Evolutionary conservation across 1,284 basidiomycete species (phyloP), one percentile per base, ranked within the genome.

Genomic region (Coniferiporia sulphurascens): DNA sequence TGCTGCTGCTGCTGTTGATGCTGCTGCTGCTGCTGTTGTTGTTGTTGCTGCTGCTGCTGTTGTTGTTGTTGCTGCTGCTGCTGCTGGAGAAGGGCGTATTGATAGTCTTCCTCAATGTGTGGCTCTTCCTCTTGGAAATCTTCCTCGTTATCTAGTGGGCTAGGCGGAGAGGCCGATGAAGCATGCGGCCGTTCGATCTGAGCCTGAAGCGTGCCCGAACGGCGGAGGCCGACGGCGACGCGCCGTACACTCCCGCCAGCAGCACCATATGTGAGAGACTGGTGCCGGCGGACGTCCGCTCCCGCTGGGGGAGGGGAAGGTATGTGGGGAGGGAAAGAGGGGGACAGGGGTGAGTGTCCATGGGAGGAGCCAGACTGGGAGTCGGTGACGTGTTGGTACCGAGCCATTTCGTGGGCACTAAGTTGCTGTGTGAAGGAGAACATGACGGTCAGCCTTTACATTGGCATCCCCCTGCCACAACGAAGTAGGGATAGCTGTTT

Each of bases 191-290:
- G 64, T 38, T 50, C 73, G 65, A 34, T 68, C 53, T 74, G 74
- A 55, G 76, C 80, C 71, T 89, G 87, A 10, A 89, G 73, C n/a
- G 88, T 91, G 27, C 87, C 88, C 38, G 87, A 82, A 61, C 88
- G 84, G 66, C 83, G 87, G 60, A 91, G 78, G 50, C 80, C 79
- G 52, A 56, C 46, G 19, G 61, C 55, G 43, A 51, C 54, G 43
- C 76, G 78, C 63, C 76, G 76, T 19, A 75, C 77, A 44, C 27
- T 27, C 5, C 79, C 76, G 12, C 69, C 71, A 52, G 78, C 76
- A 13, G 76, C 76, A 46, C 86, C 85, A 65, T 90, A 84, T 19
- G 86, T 92, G 51, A 92, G 78, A 62, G 86, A 89, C 61, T 87
- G 85, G 69, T 92, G 88, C 60, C 90, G 78, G 50, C 90, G 84